A percentile compares a stretch with the other conserved stretches of the same genome.
Evolutionary conservation across 2,329 filamentous ascomycete genomes (phyloP).

Genomic region (Ophiostoma quercus): DNA sequence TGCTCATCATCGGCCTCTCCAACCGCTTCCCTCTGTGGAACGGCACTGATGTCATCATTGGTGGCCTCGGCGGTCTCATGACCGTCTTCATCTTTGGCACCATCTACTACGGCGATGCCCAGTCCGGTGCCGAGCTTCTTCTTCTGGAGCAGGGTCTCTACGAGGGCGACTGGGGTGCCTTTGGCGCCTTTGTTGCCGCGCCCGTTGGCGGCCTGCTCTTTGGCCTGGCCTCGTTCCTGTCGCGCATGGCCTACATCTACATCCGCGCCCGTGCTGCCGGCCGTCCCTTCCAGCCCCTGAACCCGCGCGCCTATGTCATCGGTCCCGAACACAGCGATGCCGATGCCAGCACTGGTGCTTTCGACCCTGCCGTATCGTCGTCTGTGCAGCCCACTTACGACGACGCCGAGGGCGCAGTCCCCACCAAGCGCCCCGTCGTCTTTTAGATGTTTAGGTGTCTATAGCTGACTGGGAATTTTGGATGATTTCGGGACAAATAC

Average conservation of each 20-base stretch:
- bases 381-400: background rate
- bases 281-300: constrained; percentile 60
- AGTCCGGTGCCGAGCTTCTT: constrained; percentile 60
- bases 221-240: constrained; percentile 57
- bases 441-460: background rate
- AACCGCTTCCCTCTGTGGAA: constrained; percentile 67
- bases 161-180: constrained; percentile 71
- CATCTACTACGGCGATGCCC: constrained; percentile 67
- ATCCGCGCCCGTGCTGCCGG: constrained; percentile 53
- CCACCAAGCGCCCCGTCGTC: constrained; percentile 8
- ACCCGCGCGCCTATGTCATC: constrained; percentile 34
- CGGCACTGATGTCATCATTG: constrained; percentile 74
- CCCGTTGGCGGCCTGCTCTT: constrained; percentile 70
- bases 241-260: constrained; percentile 57
- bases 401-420: background rate
- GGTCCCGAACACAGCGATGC: constrained; percentile 17
- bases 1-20: constrained; percentile 65
- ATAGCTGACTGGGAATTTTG: background rate
- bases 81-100: constrained; percentile 77
- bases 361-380: background rate
- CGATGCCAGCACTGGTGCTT: constrained; percentile 1
- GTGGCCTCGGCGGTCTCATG: constrained; percentile 70
- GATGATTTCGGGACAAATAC: background rate
- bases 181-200: constrained; percentile 76
- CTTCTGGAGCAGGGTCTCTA: constrained; percentile 70